A percentile compares a stretch with the other conserved stretches of the same genome.
These are phyloP conservation scores for Trichoderma atrobrunneum DNA, from an alignment of 2,329 filamentous ascomycete species.

Conservation along the genomic window DNA sequence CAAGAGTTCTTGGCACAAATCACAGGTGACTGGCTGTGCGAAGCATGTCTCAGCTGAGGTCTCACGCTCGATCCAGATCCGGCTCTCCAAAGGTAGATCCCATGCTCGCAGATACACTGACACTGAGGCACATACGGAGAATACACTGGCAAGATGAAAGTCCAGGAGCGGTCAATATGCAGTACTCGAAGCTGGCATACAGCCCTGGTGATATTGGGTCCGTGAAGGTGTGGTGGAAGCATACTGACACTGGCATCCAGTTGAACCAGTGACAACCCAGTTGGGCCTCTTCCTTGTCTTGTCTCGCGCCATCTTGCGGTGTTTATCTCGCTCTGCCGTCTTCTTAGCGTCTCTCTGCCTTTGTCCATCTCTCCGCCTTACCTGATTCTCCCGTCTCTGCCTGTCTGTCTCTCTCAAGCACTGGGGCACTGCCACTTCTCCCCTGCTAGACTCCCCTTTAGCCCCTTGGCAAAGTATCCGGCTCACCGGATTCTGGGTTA, in stretches of 20 bases:
- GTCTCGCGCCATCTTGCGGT: not conserved
- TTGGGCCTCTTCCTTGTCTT: not conserved
- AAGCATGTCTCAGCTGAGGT: not conserved
- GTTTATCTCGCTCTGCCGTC: not conserved
- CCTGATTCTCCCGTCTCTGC: not conserved
- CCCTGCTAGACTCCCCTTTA: not conserved
- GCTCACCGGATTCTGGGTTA: constrained; percentile 1
- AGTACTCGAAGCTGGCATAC: not conserved
- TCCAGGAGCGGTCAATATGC: not conserved
- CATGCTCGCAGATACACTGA: not conserved
- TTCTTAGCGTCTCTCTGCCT: not conserved
- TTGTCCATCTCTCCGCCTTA: not conserved
- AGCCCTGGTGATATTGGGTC: not conserved
- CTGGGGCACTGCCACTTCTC: not conserved
- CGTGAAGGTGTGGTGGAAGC: not conserved
- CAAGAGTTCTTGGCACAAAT: not conserved
- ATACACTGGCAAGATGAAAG: not conserved
- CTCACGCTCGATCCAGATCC: not conserved
- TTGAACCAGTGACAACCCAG: not conserved
- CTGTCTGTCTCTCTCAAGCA: not conserved
- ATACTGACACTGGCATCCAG: not conserved
- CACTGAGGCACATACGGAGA: not conserved
- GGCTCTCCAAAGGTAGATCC: not conserved
- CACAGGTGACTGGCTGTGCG: not conserved
- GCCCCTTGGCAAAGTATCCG: not conserved